A percentile compares a stretch with the other conserved stretches of the same genome.
Conservation (phyloP, 306 rosid species). For the Mucuna pruriens region DNA sequence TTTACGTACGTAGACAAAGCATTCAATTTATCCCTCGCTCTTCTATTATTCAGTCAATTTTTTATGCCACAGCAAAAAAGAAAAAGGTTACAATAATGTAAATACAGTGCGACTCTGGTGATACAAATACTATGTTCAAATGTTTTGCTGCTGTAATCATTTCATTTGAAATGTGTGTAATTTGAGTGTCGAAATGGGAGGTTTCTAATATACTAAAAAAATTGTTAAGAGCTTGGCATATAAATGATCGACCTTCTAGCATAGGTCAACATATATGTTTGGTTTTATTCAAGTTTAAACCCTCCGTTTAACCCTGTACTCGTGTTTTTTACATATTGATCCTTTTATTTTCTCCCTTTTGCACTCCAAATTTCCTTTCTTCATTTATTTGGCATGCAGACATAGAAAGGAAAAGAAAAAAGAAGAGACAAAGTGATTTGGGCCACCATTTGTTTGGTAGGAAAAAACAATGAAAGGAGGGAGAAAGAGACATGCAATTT, state of each 20-base stretch:
- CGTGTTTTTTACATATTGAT: not conserved
- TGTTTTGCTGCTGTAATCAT: slow-evolving; percentile 2
- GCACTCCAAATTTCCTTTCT: not conserved
- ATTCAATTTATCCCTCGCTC: not conserved
- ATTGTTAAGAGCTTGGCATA: not conserved
- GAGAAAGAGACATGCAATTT: not conserved
- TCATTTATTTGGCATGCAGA: not conserved
- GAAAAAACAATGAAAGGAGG: not conserved
- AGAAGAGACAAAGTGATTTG: not conserved
- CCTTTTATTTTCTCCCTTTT: not conserved
- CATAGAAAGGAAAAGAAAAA: not conserved
- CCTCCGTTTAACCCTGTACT: not conserved
- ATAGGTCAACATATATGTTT: not conserved
- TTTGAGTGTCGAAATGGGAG: not conserved
- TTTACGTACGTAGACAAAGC: not conserved
- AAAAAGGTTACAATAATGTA: not conserved
- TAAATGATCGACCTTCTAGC: not conserved
- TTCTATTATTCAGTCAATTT: not conserved
- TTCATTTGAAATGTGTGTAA: slow-evolving; percentile 7
- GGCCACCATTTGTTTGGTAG: not conserved
- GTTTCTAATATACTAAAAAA: not conserved
- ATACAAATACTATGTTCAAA: not conserved
- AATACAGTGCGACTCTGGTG: not conserved
- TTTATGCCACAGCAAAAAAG: not conserved
- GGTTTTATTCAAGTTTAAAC: not conserved